Evolutionary conservation across 2,329 filamentous ascomycete species (phyloP).

Genomic region (Annulohypoxylon truncatum): DNA sequence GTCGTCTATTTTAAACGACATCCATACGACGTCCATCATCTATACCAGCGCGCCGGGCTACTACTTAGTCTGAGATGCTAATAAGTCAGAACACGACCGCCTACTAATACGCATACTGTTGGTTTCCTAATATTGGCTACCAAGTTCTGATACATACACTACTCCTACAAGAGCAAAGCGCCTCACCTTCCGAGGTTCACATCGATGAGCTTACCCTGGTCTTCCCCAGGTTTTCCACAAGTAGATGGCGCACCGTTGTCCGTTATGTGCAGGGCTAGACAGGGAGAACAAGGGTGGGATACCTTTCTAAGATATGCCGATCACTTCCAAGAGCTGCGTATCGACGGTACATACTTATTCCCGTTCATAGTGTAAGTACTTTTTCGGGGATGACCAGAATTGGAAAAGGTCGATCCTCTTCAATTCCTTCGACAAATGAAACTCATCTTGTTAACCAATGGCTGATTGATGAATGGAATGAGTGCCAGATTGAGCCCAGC

Average conservation of each 20-base stretch:
- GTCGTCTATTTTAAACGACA: neutral
- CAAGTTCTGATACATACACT: neutral
- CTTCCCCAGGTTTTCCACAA: conserved; percentile 47
- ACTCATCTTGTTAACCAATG: conserved; percentile 31
- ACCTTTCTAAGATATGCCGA: conserved; percentile 43
- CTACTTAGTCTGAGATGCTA: neutral
- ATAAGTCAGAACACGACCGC: neutral
- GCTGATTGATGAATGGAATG: conserved; percentile 13
- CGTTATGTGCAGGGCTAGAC: conserved; percentile 28
- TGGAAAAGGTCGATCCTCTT: conserved; percentile 34
- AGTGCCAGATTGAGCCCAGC: conserved; percentile 24
- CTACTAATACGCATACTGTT: neutral
- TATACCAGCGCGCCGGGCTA: neutral
- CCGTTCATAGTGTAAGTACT: conserved; percentile 14
- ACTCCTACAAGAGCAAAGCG: conserved; percentile 4
- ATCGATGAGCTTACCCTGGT: conserved; percentile 42
- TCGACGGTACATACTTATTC: no score
- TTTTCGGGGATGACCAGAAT: conserved; percentile 31
- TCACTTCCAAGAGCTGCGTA: conserved; percentile 33
- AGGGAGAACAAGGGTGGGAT: conserved; percentile 36
- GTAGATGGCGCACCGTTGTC: conserved; percentile 40
- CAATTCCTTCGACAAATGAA: conserved; percentile 39
- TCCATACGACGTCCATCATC: neutral
- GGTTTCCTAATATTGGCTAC: neutral
- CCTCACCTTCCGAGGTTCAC: conserved; percentile 13